Evolutionary conservation across 2,329 filamentous ascomycete species (phyloP).

Genomic region (Coniochaeta ligniaria): DNA sequence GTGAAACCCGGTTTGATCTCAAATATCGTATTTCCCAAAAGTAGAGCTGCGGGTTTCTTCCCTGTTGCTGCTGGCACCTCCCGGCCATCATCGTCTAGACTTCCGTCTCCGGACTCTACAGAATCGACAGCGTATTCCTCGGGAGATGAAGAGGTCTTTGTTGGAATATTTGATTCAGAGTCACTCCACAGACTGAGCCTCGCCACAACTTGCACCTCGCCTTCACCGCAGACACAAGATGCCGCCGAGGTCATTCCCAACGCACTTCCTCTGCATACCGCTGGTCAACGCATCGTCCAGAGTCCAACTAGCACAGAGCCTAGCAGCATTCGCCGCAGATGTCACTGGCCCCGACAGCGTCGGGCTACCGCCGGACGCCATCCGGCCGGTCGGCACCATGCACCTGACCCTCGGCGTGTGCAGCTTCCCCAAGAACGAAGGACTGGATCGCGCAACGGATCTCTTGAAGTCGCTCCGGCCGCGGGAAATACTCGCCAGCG

Average conservation of each 20-base stretch:
- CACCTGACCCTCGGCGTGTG: conserved; percentile 87
- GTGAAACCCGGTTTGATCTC: no score
- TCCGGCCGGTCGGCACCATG: conserved; percentile 71
- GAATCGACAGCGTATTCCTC: no score
- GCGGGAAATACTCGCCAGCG: conserved; percentile 28
- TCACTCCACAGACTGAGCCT: neutral
- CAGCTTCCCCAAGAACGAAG: conserved; percentile 47
- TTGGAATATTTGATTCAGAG: no score
- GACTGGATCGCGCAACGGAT: conserved; percentile 31
- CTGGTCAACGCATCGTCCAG: conserved; percentile 56
- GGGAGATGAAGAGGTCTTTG: no score
- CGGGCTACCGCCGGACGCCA: conserved; percentile 55
- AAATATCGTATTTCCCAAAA: no score
- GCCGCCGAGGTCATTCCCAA: conserved; percentile 25
- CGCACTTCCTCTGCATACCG: conserved; percentile 72
- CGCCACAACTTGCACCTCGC: neutral
- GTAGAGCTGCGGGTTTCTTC: no score
- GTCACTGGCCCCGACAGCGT: conserved; percentile 37
- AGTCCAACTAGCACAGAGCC: conserved; percentile 55
- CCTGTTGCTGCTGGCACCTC: no score
- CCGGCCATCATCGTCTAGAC: no score
- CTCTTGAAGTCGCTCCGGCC: conserved; percentile 30
- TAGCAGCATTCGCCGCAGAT: conserved; percentile 55
- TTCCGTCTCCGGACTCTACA: no score
- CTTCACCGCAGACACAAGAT: conserved; percentile 1